Evolutionary conservation across 2,329 filamentous ascomycete species (phyloP), one percentile per base, ranked within the genome.

Genomic region (Botrytis porri): DNA sequence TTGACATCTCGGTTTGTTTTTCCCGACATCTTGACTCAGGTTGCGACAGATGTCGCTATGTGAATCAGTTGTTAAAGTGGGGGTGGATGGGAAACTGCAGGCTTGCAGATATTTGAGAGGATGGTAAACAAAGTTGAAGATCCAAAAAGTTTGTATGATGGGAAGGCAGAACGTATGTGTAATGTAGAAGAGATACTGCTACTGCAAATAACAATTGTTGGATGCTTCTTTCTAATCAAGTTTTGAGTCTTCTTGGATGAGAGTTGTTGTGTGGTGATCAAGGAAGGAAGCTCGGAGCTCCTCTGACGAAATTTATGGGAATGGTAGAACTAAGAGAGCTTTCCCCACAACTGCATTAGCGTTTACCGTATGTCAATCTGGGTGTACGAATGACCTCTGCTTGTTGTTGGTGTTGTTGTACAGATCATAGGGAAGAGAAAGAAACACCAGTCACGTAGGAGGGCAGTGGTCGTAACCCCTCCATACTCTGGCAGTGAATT

Each of bases 1-100:
- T 93, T 94, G 80, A 98, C 93, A 84, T 98, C 95, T 77, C 80
- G 76, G 69, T 80, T 79, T 64, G 73, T 73, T 71, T 76, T 70
- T 35, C 57, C 73, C 35, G 75, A 72, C 77, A 78, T 78, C 43
- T 69, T 73, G 72, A 57, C 18, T 72, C 45, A 54, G 20, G 45
- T 35, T 63, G 59, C 54, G 72, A 41, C 69, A 37, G 65, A 51
- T 45, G 60, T 69, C 57, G 65, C 66, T 43, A 57, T 72, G 22
- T 41, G 22, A 43, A 51, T 18, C 48, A 41, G 39, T 32, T 59
- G 45, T 51, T 61, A 51, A 67, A 61, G 39, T 63, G 48, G 65
- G 65, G 43, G 37, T 41, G 41, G 60, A n/a, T 57, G 65, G 35
- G 48, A 57, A n/a, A 41, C 48, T 57, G 65, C 65, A 41, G 48